phyloP scores from a whole-genome alignment of 1,284 basidiomycete genomes.

The Moesziomyces sp. region DNA sequence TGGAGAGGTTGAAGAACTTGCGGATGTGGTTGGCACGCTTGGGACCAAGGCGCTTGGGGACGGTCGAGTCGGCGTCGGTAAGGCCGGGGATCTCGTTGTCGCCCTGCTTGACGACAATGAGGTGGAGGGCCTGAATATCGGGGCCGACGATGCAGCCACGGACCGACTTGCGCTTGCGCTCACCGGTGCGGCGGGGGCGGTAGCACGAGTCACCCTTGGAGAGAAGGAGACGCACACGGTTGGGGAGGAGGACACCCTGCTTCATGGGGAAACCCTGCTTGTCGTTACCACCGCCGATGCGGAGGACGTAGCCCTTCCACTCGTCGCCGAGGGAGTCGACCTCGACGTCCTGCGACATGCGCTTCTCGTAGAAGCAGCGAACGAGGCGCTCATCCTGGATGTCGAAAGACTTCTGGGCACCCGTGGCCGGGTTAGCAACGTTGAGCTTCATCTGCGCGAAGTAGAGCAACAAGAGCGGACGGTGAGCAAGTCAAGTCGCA shows the following conservation, averaged over 20 bases:
- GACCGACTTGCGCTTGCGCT: conserved; percentile 98
- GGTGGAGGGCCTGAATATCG: conserved; percentile 93
- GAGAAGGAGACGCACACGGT: conserved; percentile 94
- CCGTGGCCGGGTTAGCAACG: conserved; percentile 93
- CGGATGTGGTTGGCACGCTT: conserved; percentile 81
- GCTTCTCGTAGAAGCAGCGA: conserved; percentile 95
- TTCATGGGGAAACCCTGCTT: conserved; percentile 91
- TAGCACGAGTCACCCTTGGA: conserved; percentile 97
- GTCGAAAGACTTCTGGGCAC: conserved; percentile 92
- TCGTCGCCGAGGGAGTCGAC: conserved; percentile 92
- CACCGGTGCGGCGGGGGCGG: conserved; percentile 89
- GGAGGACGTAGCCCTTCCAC: conserved; percentile 96
- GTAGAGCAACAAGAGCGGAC: not conserved
- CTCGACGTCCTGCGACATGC: conserved; percentile 93
- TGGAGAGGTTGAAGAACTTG: conserved; percentile 96
- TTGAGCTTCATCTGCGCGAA: conserved; percentile 85
- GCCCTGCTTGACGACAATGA: conserved; percentile 97
- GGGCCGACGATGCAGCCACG: conserved; percentile 94
- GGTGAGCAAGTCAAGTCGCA: conserved; percentile 20
- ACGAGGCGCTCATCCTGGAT: conserved; percentile 90
- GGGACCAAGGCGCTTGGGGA: conserved; percentile 94
- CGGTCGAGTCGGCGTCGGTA: conserved; percentile 80
- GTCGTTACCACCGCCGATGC: conserved; percentile 96
- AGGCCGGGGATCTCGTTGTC: conserved; percentile 90
- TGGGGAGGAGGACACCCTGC: conserved; percentile 94